Conservation (phyloP, 371 early-diverging fungal genomes). For the Hamiltosporidium tvaerminnensis region DNA sequence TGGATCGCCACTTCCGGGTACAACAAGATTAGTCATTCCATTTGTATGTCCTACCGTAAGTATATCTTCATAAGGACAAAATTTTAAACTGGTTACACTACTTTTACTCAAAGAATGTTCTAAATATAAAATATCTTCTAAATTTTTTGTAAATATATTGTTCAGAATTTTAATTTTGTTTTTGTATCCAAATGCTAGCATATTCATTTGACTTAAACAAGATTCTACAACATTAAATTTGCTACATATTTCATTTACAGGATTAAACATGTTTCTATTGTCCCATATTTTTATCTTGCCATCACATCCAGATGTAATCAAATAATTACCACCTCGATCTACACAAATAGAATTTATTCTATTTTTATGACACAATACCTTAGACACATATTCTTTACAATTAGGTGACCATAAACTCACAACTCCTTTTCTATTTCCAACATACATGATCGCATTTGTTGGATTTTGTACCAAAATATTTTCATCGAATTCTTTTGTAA, state of each 20-base stretch:
- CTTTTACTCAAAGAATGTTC: background rate
- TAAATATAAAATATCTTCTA: background rate
- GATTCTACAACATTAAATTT: conserved; percentile 5
- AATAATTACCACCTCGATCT: conserved; percentile 65
- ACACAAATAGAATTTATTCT: conserved; percentile 68
- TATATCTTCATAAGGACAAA: conserved; percentile 89
- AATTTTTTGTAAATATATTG: conserved; percentile 8
- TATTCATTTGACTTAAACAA: conserved; percentile 66
- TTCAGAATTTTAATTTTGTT: conserved; percentile 60
- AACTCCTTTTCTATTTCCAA: conserved; percentile 74
- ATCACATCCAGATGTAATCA: conserved; percentile 79
- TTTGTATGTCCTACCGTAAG: conserved; percentile 68
- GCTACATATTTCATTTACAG: background rate
- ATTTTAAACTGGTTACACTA: conserved; percentile 56
- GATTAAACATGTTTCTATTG: conserved; percentile 56
- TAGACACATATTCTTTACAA: conserved; percentile 64
- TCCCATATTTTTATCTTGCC: conserved; percentile 82
- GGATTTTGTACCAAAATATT: conserved; percentile 59
- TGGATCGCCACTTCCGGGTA: conserved; percentile 86
- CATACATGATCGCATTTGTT: conserved; percentile 71
- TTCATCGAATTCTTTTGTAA: conserved; percentile 22
- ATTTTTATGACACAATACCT: conserved; percentile 75
- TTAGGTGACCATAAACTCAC: conserved; percentile 85
- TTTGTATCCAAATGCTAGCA: conserved; percentile 62
- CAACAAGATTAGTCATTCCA: conserved; percentile 66